Percentiles rank a stretch among this genome's conserved stretches.
Conservation (phyloP, 345 rosid species). For the Eucalyptus grandis region DNA sequence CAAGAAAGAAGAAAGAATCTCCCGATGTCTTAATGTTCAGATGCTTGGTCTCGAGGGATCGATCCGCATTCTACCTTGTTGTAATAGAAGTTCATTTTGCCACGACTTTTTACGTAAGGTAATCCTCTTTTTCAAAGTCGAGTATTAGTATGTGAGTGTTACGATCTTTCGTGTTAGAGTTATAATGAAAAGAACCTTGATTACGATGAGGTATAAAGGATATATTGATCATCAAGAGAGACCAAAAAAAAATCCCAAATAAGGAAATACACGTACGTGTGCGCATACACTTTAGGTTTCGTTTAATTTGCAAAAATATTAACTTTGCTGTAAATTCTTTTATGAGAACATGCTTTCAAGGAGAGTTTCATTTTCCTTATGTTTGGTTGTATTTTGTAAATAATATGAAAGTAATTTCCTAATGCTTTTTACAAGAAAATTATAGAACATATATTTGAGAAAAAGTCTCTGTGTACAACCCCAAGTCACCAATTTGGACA, state of each 20-base stretch:
- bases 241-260: neutral
- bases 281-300: neutral
- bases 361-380: neutral
- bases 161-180: neutral
- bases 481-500: neutral
- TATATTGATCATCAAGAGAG: neutral
- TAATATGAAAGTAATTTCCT: neutral
- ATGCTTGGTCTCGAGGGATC: neutral
- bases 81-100: neutral
- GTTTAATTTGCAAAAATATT: no score
- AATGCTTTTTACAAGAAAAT: neutral
- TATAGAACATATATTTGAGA: neutral
- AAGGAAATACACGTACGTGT: accelerated
- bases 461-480: neutral
- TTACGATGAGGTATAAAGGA: neutral
- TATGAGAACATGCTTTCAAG: neutral
- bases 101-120: neutral
- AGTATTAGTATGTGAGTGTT: neutral
- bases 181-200: neutral
- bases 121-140: neutral
- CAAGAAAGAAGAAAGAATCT: neutral
- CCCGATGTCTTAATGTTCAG: neutral
- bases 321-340: neutral
- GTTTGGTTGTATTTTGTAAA: neutral
- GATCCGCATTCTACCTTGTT: neutral